These are phyloP conservation scores for Rhipidocladum racemiflorum DNA, from an alignment of 176 grass and related monocot genomes.

Conservation along the genomic window DNA sequence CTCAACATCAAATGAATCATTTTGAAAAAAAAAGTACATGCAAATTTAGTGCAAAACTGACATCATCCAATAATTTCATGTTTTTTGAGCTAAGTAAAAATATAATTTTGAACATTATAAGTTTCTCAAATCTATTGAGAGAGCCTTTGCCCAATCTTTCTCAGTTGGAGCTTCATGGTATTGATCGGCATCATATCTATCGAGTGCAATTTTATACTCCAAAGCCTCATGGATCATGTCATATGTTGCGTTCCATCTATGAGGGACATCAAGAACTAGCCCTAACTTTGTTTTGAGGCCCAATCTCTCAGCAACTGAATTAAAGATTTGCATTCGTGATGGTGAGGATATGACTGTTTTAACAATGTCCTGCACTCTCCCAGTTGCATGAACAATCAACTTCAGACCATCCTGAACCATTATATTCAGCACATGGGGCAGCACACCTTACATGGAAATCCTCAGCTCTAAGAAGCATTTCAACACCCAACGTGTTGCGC, in stretches of 20 bases:
- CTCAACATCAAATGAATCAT: too few relatives aligned
- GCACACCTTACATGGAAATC: neutral
- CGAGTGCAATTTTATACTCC: neutral
- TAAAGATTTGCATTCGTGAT: neutral
- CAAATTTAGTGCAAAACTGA: too few relatives aligned
- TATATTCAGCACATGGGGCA: neutral
- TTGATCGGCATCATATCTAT: neutral
- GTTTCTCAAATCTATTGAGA: too few relatives aligned
- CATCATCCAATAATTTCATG: too few relatives aligned
- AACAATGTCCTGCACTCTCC: neutral
- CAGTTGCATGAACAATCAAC: neutral
- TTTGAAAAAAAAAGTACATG: too few relatives aligned
- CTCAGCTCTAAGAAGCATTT: neutral
- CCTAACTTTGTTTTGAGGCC: neutral
- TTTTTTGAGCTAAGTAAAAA: too few relatives aligned
- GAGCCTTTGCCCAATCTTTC: neutral
- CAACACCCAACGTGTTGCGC: neutral
- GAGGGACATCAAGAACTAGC: neutral
- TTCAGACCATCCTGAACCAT: neutral
- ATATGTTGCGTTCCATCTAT: neutral
- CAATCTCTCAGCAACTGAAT: too few relatives aligned
- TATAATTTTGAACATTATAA: too few relatives aligned
- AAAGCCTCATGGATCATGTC: neutral
- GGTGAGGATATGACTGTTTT: neutral
- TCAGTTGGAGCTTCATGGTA: neutral